Percentiles rank a stretch among this genome's conserved stretches.
Evolutionary conservation across 2,329 filamentous ascomycete genomes (phyloP).

Genomic region (Penicillium aurantiogriseum): DNA sequence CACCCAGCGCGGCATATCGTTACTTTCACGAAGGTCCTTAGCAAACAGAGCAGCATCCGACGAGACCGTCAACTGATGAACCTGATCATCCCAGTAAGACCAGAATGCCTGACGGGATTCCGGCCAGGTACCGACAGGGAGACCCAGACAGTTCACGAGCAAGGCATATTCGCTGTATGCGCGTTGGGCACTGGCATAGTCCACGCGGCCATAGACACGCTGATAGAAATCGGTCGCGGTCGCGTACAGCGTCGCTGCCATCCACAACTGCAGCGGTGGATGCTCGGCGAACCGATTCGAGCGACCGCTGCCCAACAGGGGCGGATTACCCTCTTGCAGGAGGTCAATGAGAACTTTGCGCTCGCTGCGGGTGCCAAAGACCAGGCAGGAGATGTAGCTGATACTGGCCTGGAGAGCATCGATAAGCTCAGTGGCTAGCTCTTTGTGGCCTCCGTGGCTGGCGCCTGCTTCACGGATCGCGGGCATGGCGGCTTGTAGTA

Average conservation of each 20-base stretch:
- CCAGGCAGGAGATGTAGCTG: slow-evolving; percentile 36
- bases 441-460: slow-evolving; percentile 12
- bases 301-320: slow-evolving; percentile 22
- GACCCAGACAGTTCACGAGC: slow-evolving; percentile 28
- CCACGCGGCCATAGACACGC: slow-evolving; percentile 35
- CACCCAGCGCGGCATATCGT: slow-evolving; percentile 32
- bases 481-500: slow-evolving; percentile 37
- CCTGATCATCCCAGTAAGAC: slow-evolving; percentile 38
- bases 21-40: slow-evolving; percentile 27
- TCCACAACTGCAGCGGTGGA: slow-evolving; percentile 30
- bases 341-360: slow-evolving; percentile 31
- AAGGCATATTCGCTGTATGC: slow-evolving; percentile 34
- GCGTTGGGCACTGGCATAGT: slow-evolving; percentile 32
- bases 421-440: slow-evolving; percentile 31
- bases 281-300: slow-evolving; percentile 25
- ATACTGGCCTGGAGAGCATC: slow-evolving; percentile 32
- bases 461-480: slow-evolving; percentile 19
- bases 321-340: slow-evolving; percentile 23
- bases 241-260: slow-evolving; percentile 37
- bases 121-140: slow-evolving; percentile 33
- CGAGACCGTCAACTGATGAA: slow-evolving; percentile 30
- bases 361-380: slow-evolving; percentile 33
- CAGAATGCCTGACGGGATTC: slow-evolving; percentile 33
- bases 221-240: slow-evolving; percentile 40
- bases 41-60: slow-evolving; percentile 32